A percentile compares a stretch with the other conserved stretches of the same genome.
Evolutionary conservation across 2,329 filamentous ascomycete genomes (phyloP).

Genomic region (Fonsecaea multimorphosa): DNA sequence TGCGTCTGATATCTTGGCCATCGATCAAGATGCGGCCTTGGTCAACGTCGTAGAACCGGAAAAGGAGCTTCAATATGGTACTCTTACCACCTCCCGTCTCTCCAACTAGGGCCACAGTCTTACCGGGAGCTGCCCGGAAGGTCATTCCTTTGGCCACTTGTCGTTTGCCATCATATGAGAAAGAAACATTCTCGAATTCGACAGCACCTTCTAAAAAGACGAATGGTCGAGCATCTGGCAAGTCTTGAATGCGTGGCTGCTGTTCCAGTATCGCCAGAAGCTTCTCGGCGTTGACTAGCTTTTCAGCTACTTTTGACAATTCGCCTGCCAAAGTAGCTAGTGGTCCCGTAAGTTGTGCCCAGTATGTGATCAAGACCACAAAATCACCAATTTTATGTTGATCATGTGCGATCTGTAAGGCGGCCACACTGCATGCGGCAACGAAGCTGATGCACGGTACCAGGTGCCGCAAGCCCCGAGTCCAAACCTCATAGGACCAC

Average conservation of each 20-base stretch:
- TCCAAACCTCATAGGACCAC: slow-evolving; percentile 21
- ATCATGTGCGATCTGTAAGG: slow-evolving; percentile 59
- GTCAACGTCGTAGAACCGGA: slow-evolving; percentile 61
- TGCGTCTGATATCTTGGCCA: slow-evolving; percentile 62
- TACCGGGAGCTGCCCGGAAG: slow-evolving; percentile 55
- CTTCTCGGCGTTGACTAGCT: slow-evolving; percentile 68
- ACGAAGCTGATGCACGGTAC: slow-evolving; percentile 48
- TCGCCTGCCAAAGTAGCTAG: slow-evolving; percentile 59
- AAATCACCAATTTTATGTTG: slow-evolving; percentile 64
- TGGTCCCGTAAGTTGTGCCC: slow-evolving; percentile 59
- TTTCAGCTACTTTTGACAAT: slow-evolving; percentile 56
- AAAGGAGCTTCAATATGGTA: slow-evolving; percentile 61
- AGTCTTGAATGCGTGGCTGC: slow-evolving; percentile 54
- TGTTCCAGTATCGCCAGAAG: slow-evolving; percentile 56
- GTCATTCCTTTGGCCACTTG: slow-evolving; percentile 56
- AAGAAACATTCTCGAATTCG: slow-evolving; percentile 58
- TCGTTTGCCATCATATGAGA: slow-evolving; percentile 60
- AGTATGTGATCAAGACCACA: slow-evolving; percentile 70
- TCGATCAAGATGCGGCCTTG: slow-evolving; percentile 59
- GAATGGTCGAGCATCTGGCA: slow-evolving; percentile 46
- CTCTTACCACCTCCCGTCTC: slow-evolving; percentile 65
- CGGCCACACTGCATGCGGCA: slow-evolving; percentile 58
- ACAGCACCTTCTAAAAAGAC: slow-evolving; percentile 53
- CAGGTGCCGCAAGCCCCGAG: slow-evolving; percentile 16
- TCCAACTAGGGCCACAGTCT: slow-evolving; percentile 62